A percentile compares a stretch with the other conserved stretches of the same genome.
phyloP scores from a whole-genome alignment of 257 asterid species.

The Jacaranda copaia region DNA sequence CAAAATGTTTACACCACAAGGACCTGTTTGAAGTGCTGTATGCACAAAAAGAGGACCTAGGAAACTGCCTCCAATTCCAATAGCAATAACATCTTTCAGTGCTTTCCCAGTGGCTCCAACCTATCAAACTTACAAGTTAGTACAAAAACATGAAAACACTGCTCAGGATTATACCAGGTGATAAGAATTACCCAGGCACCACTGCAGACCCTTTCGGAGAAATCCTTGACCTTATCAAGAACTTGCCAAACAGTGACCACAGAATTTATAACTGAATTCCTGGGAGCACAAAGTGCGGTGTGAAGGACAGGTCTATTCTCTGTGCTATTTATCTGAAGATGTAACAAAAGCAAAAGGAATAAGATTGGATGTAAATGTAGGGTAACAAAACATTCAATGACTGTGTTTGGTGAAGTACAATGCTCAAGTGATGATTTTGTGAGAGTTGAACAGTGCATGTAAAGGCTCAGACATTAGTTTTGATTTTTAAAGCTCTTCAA shows the following conservation, averaged over 20 bases:
- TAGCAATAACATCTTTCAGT: slow-evolving; percentile 85
- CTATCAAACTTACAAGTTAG: slow-evolving; percentile 46
- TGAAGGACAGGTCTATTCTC: slow-evolving; percentile 97
- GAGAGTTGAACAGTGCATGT: slow-evolving; percentile 9
- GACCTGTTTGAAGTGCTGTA: slow-evolving; percentile 99
- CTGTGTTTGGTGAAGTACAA: slow-evolving; percentile 1
- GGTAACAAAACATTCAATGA: neutral
- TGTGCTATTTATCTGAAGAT: slow-evolving; percentile 86
- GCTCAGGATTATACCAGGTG: slow-evolving; percentile 8
- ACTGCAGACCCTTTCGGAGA: slow-evolving; percentile 91
- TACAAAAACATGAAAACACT: slow-evolving; percentile 26
- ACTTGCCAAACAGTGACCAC: slow-evolving; percentile 99
- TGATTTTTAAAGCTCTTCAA: slow-evolving; percentile 1
- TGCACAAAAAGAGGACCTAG: slow-evolving; percentile 98
- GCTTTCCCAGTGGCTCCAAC: slow-evolving; percentile 97
- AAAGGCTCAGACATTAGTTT: slow-evolving; percentile 17
- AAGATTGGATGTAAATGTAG: slow-evolving; percentile 23
- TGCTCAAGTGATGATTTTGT: slow-evolving; percentile 23
- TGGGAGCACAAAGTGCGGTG: slow-evolving; percentile 92
- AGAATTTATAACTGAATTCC: slow-evolving; percentile 75
- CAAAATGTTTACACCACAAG: slow-evolving; percentile 8
- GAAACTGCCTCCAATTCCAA: slow-evolving; percentile 99
- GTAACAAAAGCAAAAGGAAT: neutral
- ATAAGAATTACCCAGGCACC: slow-evolving; percentile 88
- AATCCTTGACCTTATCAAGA: slow-evolving; percentile 88